Conservation (phyloP, 2,329 filamentous ascomycete genomes). For the Colletotrichum sp. region DNA sequence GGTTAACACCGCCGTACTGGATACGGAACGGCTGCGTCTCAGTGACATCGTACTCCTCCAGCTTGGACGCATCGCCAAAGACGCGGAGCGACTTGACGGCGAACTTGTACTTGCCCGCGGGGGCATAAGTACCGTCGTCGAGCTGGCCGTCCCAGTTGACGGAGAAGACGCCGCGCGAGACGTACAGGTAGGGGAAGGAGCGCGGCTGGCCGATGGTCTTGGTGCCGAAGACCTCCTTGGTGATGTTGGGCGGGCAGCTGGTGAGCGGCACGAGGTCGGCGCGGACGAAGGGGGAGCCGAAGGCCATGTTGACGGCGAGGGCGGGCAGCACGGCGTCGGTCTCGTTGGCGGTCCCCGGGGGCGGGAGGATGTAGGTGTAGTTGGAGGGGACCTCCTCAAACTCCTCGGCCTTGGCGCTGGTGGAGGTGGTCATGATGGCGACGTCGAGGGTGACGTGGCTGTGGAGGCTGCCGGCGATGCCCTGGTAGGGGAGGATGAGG, state of each 20-base stretch:
- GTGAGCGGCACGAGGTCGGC: slow-evolving; percentile 48
- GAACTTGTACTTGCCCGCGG: slow-evolving; percentile 55
- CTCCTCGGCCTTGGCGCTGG: slow-evolving; percentile 28
- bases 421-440: slow-evolving; percentile 39
- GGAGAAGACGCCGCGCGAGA: slow-evolving; percentile 33
- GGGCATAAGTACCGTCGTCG: slow-evolving; percentile 49
- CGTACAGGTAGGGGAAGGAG: slow-evolving; percentile 39
- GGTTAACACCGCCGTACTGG: slow-evolving; percentile 35
- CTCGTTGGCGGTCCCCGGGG: slow-evolving; percentile 37
- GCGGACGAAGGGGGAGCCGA: slow-evolving; percentile 50
- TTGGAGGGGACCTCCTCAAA: slow-evolving; percentile 32
- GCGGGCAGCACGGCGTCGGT: slow-evolving; percentile 39
- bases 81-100: slow-evolving; percentile 53
- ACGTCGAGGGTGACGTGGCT: slow-evolving; percentile 39
- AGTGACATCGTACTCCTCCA: slow-evolving; percentile 51
- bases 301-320: slow-evolving; percentile 44
- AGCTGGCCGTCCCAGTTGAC: slow-evolving; percentile 52
- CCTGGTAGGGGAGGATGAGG: slow-evolving; percentile 46
- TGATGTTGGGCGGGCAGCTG: slow-evolving; percentile 29
- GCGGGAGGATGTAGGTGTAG: slow-evolving; percentile 46
- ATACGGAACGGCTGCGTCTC: slow-evolving; percentile 50
- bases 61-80: slow-evolving; percentile 50
- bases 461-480: slow-evolving; percentile 39
- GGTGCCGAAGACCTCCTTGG: slow-evolving; percentile 39
- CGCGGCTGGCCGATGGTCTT: slow-evolving; percentile 47